Conservation (phyloP, 305 asterid species). For the Fraxinus greggii region DNA sequence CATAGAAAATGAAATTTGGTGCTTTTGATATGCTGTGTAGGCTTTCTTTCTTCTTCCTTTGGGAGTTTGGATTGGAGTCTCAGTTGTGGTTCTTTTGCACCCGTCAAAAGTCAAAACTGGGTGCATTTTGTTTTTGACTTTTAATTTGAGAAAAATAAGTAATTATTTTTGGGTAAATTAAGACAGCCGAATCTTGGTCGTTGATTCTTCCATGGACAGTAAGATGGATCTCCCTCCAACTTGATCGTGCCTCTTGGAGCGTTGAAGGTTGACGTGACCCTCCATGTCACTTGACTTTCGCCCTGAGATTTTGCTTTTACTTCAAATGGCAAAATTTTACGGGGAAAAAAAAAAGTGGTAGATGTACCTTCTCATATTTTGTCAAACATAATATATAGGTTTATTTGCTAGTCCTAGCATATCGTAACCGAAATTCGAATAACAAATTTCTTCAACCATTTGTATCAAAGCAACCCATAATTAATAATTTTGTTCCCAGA, state of each 20-base stretch:
- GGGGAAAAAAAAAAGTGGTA: neutral
- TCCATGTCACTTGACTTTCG: neutral
- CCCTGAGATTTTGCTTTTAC: neutral
- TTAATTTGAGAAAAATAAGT: neutral
- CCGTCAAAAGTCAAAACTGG: conserved; percentile 1
- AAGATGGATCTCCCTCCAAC: conserved; percentile 38
- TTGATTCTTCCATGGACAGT: conserved; percentile 31
- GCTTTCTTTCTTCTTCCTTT: neutral
- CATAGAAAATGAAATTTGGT: conserved; percentile 6
- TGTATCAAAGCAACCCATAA: neutral
- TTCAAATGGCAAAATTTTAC: neutral
- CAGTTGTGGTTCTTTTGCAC: conserved; percentile 1
- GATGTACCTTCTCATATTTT: neutral
- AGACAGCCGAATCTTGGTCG: conserved; percentile 21
- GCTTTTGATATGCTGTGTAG: conserved; percentile 1
- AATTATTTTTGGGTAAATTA: conserved; percentile 15
- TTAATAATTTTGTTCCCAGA: neutral
- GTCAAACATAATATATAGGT: neutral
- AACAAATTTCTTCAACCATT: neutral
- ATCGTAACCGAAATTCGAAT: neutral
- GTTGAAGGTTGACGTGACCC: neutral
- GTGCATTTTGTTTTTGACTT: neutral
- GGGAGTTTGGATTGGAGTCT: neutral
- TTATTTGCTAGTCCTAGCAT: neutral
- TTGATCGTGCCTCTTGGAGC: neutral